Percentiles rank a stretch among this genome's conserved stretches.
Evolutionary conservation across 2,329 filamentous ascomycete species (phyloP).

Genomic region (Coccinonectria pachysandricola): DNA sequence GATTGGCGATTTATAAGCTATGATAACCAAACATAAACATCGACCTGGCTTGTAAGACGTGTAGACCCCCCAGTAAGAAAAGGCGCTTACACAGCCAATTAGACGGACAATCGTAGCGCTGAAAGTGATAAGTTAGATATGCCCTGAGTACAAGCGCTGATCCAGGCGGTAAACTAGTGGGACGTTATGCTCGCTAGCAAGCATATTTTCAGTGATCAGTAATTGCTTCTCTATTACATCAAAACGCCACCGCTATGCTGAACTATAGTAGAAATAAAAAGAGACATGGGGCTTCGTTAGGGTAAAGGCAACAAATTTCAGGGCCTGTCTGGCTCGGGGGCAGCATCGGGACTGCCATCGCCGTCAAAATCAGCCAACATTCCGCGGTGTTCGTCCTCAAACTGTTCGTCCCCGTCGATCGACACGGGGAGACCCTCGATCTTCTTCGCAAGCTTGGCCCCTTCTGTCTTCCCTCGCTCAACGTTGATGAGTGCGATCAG

Average conservation of each 20-base stretch:
- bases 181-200: too few relatives aligned
- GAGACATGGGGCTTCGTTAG: too few relatives aligned
- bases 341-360: constrained; percentile 8
- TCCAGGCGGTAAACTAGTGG: too few relatives aligned
- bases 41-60: too few relatives aligned
- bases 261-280: constrained; percentile 5
- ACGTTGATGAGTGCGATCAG: constrained; percentile 80
- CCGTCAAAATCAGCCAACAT: constrained; percentile 22
- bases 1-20: too few relatives aligned
- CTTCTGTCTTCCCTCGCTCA: constrained; percentile 63
- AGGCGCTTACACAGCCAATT: too few relatives aligned
- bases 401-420: constrained; percentile 10
- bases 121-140: too few relatives aligned
- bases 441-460: constrained; percentile 49
- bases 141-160: too few relatives aligned
- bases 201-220: too few relatives aligned
- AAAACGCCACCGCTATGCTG: constrained; percentile 18
- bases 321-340: constrained; percentile 4
- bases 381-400: constrained; percentile 15
- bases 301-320: constrained; percentile 1
- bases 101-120: too few relatives aligned
- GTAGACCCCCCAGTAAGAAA: too few relatives aligned
- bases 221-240: constrained; percentile 2
- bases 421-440: constrained; percentile 42
- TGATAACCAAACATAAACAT: too few relatives aligned